Evolutionary conservation across 306 rosid species (phyloP), one percentile per base, ranked within the genome.

Genomic region (Alnus glutinosa): DNA sequence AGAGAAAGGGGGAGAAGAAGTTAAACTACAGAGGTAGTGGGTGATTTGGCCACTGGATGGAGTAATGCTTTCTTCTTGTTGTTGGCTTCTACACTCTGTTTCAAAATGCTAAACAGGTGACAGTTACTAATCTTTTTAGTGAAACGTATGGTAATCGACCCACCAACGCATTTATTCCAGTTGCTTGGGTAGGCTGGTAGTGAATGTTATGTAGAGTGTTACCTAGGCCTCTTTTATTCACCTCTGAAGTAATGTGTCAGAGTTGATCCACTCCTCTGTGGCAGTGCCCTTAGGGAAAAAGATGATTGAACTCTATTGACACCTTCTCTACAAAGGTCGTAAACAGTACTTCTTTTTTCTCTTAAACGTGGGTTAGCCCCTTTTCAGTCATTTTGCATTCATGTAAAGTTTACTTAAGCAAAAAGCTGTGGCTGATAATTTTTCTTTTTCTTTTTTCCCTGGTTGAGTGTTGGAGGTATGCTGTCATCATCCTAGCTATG

Each of bases 101-200:
- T 34, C 37, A 34, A 34, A 34, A 34, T 34, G 37, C 37, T 34
- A 34, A 34, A 2, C 37, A 34, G 37, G 37, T 34, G 63, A 9
- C 28, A 19, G 63, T 9, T 23, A n/a, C 32, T 57, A 58, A 23
- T 9, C 32, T 58, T 58, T 9, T 30, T 23, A 9, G 64, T 23
- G 66, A 58, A 58, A 58, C 32, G 4, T 58, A 23, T 58, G 0
- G 37, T 23, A 58, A 58, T 8, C 4, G 12, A 9, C 34, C 32
- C 15, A 58, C 30, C 19, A 30, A 23, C 19, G 15, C 66, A 19
- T 58, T 58, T 23, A 9, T 58, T 50, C 55, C 18, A 50, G 12
- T 14, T 23, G 66, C 34, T 58, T 58, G 66, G 66, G 18, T 58
- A 58, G 64, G 64, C 64, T 58, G 64, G 64, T 58, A 61, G 39